A percentile compares a stretch with the other conserved stretches of the same genome.
Conservation (phyloP, 2,329 filamentous ascomycete genomes). For the Trichoderma citrinoviride region DNA sequence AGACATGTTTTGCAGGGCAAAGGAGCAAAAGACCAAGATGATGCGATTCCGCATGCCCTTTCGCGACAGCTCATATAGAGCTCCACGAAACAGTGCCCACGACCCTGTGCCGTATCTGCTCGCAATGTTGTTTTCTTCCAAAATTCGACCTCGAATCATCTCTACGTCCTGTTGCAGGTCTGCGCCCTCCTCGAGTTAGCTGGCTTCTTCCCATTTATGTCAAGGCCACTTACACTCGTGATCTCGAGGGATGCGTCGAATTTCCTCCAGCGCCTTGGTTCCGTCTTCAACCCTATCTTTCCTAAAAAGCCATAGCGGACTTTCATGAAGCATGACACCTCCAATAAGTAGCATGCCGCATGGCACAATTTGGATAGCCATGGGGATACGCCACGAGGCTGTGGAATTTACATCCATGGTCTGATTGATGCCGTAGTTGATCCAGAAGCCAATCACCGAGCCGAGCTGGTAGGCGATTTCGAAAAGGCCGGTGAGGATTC, state of each 20-base stretch:
- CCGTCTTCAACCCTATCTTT: conserved; percentile 36
- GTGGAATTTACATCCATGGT: conserved; percentile 35
- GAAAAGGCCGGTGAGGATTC: conserved; percentile 54
- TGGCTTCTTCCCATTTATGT: not conserved
- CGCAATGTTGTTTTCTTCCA: conserved; percentile 36
- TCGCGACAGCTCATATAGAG: conserved; percentile 32
- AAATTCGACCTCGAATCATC: conserved; percentile 41
- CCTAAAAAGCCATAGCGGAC: conserved; percentile 41
- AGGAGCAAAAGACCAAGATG: conserved; percentile 38
- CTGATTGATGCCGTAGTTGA: conserved; percentile 45
- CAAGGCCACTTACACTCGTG: conserved; percentile 29
- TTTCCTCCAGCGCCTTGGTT: conserved; percentile 32
- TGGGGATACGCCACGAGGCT: conserved; percentile 48
- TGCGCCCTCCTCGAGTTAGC: not conserved
- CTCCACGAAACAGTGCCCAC: conserved; percentile 26
- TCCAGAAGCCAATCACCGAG: conserved; percentile 51
- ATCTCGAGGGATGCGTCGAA: conserved; percentile 45
- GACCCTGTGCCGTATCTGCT: conserved; percentile 34
- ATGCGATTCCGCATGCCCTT: conserved; percentile 44
- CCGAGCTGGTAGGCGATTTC: conserved; percentile 55
- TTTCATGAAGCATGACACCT: conserved; percentile 45
- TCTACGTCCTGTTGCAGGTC: conserved; percentile 49
- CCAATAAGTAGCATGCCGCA: conserved; percentile 43
- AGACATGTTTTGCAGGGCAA: conserved; percentile 42
- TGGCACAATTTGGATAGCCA: conserved; percentile 47